Conservation (phyloP, 2,329 filamentous ascomycete species). For the Bipolaris bicolor region DNA sequence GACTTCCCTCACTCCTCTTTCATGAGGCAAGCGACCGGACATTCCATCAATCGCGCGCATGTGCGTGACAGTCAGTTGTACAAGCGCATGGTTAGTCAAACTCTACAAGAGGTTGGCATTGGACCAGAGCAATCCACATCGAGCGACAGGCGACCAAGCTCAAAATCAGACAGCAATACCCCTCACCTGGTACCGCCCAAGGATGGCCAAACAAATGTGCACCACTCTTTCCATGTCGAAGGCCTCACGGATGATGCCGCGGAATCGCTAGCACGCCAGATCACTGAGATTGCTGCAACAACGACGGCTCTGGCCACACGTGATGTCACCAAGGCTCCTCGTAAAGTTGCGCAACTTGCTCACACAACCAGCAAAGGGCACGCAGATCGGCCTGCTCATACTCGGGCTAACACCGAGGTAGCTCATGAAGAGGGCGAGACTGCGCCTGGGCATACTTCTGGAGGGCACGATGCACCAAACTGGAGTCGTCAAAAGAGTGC, state of each 20-base stretch:
- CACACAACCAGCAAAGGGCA: constrained; percentile 44
- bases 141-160: constrained; percentile 42
- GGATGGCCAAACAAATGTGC: constrained; percentile 46
- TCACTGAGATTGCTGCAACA: constrained; percentile 92
- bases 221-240: constrained; percentile 58
- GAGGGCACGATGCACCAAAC: constrained; percentile 95
- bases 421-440: constrained; percentile 56
- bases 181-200: constrained; percentile 47
- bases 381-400: constrained; percentile 46
- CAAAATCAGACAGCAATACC: constrained; percentile 36
- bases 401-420: constrained; percentile 53
- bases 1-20: constrained; percentile 42
- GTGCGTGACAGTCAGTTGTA: constrained; percentile 89
- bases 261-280: constrained; percentile 78
- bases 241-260: constrained; percentile 85
- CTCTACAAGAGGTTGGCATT: constrained; percentile 81
- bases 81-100: constrained; percentile 90
- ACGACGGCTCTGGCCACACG: constrained; percentile 85
- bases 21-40: constrained; percentile 36
- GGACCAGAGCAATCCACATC: constrained; percentile 58
- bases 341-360: constrained; percentile 57
- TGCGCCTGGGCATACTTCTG: constrained; percentile 53
- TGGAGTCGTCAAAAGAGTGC: constrained; percentile 93
- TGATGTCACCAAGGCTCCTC: constrained; percentile 67
- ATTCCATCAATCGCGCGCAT: constrained; percentile 55